Conservation (phyloP, 441 rosid species). For the Geranium incanum region DNA sequence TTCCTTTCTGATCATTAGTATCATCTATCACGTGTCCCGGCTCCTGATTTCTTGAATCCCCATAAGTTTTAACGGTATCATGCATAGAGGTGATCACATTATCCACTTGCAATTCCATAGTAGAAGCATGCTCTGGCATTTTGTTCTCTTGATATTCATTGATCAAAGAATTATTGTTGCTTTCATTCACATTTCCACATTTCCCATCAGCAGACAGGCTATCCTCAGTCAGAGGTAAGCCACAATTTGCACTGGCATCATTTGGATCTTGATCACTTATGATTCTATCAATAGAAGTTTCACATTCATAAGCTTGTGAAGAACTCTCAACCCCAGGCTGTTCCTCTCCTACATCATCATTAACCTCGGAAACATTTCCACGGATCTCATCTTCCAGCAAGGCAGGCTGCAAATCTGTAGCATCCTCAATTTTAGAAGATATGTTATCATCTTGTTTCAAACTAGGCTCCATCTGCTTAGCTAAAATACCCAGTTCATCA, state of each 20-base stretch:
- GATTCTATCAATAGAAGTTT: conserved; percentile 32
- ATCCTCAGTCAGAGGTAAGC: conserved; percentile 25
- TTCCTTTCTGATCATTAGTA: conserved; percentile 22
- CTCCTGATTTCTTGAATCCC: conserved; percentile 32
- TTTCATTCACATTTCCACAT: conserved; percentile 23
- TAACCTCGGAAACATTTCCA: conserved; percentile 30
- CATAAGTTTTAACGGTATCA: conserved; percentile 20
- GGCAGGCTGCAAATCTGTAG: conserved; percentile 28
- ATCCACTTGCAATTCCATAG: conserved; percentile 37
- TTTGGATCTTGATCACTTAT: conserved; percentile 29
- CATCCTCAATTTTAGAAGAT: conserved; percentile 34
- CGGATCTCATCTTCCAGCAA: conserved; percentile 30
- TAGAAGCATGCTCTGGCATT: conserved; percentile 29
- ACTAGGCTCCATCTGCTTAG: conserved; percentile 67
- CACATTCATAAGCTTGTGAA: conserved; percentile 31
- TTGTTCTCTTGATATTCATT: conserved; percentile 31
- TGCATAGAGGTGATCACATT: conserved; percentile 20
- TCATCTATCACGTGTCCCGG: conserved; percentile 25
- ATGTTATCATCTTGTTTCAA: conserved; percentile 35
- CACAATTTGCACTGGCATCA: conserved; percentile 25
- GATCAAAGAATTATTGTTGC: conserved; percentile 24
- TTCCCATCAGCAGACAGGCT: conserved; percentile 21
- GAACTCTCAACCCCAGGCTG: conserved; percentile 34
- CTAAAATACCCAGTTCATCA: conserved; percentile 68
- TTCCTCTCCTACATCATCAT: conserved; percentile 36